Evolutionary conservation across 345 rosid species (phyloP).

Genomic region (Stellera chamaejasme): DNA sequence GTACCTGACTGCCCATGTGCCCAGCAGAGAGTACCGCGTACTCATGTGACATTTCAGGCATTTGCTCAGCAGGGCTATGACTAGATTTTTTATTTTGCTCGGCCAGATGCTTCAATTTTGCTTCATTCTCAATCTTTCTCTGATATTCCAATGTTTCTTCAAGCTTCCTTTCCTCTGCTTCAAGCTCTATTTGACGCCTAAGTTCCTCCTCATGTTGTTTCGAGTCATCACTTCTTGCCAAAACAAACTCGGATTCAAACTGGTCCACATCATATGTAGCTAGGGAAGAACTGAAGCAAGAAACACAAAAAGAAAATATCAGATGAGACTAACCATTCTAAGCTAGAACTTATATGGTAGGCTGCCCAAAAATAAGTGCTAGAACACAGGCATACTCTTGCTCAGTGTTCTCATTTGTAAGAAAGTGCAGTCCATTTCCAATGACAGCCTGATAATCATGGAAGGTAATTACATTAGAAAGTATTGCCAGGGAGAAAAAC

Average conservation of each 20-base stretch:
- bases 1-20: conserved; percentile 27
- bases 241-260: conserved; percentile 38
- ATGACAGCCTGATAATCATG: conserved; percentile 36
- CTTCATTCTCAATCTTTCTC: conserved; percentile 83
- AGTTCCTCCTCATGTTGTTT: conserved; percentile 70
- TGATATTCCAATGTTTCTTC: conserved; percentile 83
- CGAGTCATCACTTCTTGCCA: conserved; percentile 33
- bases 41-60: conserved; percentile 24
- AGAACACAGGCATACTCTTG: conserved; percentile 35
- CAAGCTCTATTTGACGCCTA: conserved; percentile 68
- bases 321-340: background rate
- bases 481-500: conserved; percentile 7
- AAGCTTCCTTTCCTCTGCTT: conserved; percentile 86
- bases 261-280: conserved; percentile 44
- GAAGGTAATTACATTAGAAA: conserved; percentile 14
- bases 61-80: conserved; percentile 26
- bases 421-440: conserved; percentile 34
- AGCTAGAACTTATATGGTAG: background rate
- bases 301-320: conserved; percentile 10
- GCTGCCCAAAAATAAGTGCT: conserved; percentile 1
- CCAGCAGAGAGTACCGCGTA: conserved; percentile 23
- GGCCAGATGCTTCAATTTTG: conserved; percentile 78
- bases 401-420: conserved; percentile 39
- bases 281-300: conserved; percentile 47
- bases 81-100: conserved; percentile 61